These are phyloP conservation scores for Cystobasidium sp. DNA, from an alignment of 1,284 basidiomycete genomes.

Conservation along the genomic window DNA sequence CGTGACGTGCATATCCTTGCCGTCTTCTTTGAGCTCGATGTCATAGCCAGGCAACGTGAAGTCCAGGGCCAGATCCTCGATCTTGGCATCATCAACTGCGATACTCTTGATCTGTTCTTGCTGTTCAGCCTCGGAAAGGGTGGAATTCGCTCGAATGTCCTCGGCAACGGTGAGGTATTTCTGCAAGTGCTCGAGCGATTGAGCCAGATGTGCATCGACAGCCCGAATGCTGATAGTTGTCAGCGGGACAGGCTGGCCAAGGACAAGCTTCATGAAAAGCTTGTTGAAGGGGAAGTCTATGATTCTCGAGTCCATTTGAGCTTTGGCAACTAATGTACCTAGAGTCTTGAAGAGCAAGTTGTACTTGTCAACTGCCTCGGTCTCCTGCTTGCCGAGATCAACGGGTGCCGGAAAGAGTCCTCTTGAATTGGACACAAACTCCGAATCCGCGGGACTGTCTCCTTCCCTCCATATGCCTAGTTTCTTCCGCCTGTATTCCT, in stretches of 20 bases:
- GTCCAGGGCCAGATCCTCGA: slow-evolving; percentile 88
- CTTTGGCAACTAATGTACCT: slow-evolving; percentile 95
- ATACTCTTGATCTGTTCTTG: slow-evolving; percentile 56
- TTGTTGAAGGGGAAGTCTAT: slow-evolving; percentile 95
- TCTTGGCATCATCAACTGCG: slow-evolving; percentile 63
- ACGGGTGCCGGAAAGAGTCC: slow-evolving; percentile 91
- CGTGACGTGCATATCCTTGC: slow-evolving; percentile 77
- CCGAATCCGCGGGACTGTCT: slow-evolving; percentile 43
- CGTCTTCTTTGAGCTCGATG: slow-evolving; percentile 80
- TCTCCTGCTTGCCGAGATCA: slow-evolving; percentile 62
- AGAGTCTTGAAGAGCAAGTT: slow-evolving; percentile 85
- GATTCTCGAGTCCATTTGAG: slow-evolving; percentile 91
- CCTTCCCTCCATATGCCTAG: slow-evolving; percentile 37
- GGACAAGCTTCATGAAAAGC: slow-evolving; percentile 83
- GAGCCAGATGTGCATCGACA: slow-evolving; percentile 82
- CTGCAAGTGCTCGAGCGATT: slow-evolving; percentile 80
- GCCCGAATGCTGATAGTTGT: slow-evolving; percentile 79
- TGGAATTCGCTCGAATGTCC: slow-evolving; percentile 58
- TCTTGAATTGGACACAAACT: slow-evolving; percentile 63
- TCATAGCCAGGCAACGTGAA: slow-evolving; percentile 92
- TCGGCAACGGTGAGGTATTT: slow-evolving; percentile 59
- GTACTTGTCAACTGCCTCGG: slow-evolving; percentile 52
- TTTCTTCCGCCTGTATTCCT: slow-evolving; percentile 65
- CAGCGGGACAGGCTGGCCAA: slow-evolving; percentile 81
- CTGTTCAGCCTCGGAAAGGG: slow-evolving; percentile 55